These are phyloP conservation scores for Trichoderma semiorbis DNA, from an alignment of 2,329 filamentous ascomycete species.

Conservation along the genomic window DNA sequence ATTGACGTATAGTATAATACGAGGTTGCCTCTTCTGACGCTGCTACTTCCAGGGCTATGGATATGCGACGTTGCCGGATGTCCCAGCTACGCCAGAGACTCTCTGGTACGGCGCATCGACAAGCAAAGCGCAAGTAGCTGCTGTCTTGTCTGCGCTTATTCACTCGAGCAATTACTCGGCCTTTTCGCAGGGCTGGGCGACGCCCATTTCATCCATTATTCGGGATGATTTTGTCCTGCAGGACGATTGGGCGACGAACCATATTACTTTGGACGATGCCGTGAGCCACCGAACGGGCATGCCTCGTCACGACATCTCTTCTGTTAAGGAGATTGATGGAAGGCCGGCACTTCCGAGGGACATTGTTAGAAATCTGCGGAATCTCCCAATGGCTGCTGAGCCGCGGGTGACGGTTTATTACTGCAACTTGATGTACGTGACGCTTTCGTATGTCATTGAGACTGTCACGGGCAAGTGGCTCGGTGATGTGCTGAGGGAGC, in stretches of 20 bases:
- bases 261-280: constrained; percentile 53
- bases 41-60: constrained; percentile 27
- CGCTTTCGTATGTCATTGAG: constrained; percentile 45
- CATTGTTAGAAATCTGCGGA: constrained; percentile 41
- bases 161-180: constrained; percentile 37
- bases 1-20: neutral
- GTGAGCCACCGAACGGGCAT: constrained; percentile 52
- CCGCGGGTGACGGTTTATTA: constrained; percentile 46
- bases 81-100: constrained; percentile 42
- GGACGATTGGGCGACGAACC: constrained; percentile 43
- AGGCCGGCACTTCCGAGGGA: constrained; percentile 32
- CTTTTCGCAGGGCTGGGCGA: constrained; percentile 42
- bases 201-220: constrained; percentile 45
- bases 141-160: constrained; percentile 47
- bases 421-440: constrained; percentile 49
- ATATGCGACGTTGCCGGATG: constrained; percentile 34
- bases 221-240: constrained; percentile 51
- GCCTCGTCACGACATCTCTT: constrained; percentile 38
- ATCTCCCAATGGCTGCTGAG: constrained; percentile 43
- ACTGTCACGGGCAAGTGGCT: constrained; percentile 37
- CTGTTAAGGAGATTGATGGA: constrained; percentile 29
- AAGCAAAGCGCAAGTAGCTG: constrained; percentile 53
- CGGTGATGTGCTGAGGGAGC: constrained; percentile 38
- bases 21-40: neutral
- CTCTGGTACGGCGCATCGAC: constrained; percentile 55